Evolutionary conservation across 1,284 basidiomycete species (phyloP).

Genomic region (Austroboletus rostrupii): DNA sequence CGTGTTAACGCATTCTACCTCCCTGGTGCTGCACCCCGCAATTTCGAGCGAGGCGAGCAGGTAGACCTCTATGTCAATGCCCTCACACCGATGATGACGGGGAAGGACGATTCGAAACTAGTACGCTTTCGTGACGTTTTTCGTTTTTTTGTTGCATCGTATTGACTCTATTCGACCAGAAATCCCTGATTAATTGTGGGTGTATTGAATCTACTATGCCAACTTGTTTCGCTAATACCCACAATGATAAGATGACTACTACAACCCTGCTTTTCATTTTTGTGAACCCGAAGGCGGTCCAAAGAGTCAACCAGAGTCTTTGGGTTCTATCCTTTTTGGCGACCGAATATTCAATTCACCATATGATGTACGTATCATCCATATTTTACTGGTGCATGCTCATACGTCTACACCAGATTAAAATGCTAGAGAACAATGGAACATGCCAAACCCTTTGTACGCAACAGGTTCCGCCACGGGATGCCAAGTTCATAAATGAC

Average conservation of each 20-base stretch:
- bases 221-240: conserved; percentile 9
- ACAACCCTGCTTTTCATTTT: conserved; percentile 82
- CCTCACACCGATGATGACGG: conserved; percentile 78
- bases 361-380: conserved; percentile 61
- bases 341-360: conserved; percentile 93
- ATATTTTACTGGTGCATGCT: conserved; percentile 1
- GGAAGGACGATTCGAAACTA: conserved; percentile 71
- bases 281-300: conserved; percentile 79
- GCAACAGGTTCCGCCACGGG: conserved; percentile 56
- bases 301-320: conserved; percentile 78
- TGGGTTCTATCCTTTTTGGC: conserved; percentile 93
- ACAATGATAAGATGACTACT: conserved; percentile 70
- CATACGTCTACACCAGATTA: conserved; percentile 46
- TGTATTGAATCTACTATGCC: conserved; percentile 2
- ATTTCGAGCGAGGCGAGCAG: conserved; percentile 66
- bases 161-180: conserved; percentile 40
- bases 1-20: conserved; percentile 56
- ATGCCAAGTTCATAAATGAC: conserved; percentile 87
- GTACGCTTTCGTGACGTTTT: conserved; percentile 40
- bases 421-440: conserved; percentile 69
- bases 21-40: conserved; percentile 77
- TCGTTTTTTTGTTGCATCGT: conserved; percentile 11
- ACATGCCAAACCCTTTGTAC: conserved; percentile 81
- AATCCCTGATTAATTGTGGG: conserved; percentile 80
- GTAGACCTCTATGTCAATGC: conserved; percentile 84